Evolutionary conservation across 1,284 basidiomycete genomes (phyloP), one percentile per base, ranked within the genome.

Genomic region (Ganoderma resinaceum): DNA sequence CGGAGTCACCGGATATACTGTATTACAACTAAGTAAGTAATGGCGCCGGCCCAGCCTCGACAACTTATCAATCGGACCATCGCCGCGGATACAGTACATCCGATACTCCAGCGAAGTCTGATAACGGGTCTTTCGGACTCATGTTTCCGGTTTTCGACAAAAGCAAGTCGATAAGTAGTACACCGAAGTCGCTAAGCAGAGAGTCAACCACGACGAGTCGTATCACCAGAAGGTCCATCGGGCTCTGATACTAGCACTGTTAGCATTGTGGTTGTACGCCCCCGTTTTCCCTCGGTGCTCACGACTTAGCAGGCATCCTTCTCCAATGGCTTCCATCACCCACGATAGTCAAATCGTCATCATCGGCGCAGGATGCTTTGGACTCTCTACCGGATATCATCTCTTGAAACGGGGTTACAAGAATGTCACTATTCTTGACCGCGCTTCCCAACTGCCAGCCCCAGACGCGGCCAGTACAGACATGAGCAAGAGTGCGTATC

Each of bases 301-400:
- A 52, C 46, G 14, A 14, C 11, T 26, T 12, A 23, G 11, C 23
- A 52, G 46, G 12, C 12, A 52, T 52, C 23, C 12, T 18, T 11
- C 29, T 37, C 20, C 58, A 40, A 60, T 60, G 58, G 14, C 35
- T 38, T 60, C 37, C 2, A 26, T 29, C n/a, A 37, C 40, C 23
- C 3, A 1, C 58, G 58, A 68, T n/a, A 70, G 66, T 62, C 82
- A 81, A 67, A 82, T 94, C 38, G 75, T 95, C 57, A 91, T 97
- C 71, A 83, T 96, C 58, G 95, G 95, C n/a, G 91, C 93, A 42
- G 95, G 95, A 14, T 91, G 90, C 70, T 95, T 96, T 76, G 95
- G 95, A 2, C 82, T 94, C n/a, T 94, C 94, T 2, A 92, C 94
- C 0, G 93, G 94, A 1, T 88, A 90, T 69, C 88, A 94, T 74